Evolutionary conservation across 805 yeast species (phyloP).

Genomic region (Lipomyces chichibuensis): DNA sequence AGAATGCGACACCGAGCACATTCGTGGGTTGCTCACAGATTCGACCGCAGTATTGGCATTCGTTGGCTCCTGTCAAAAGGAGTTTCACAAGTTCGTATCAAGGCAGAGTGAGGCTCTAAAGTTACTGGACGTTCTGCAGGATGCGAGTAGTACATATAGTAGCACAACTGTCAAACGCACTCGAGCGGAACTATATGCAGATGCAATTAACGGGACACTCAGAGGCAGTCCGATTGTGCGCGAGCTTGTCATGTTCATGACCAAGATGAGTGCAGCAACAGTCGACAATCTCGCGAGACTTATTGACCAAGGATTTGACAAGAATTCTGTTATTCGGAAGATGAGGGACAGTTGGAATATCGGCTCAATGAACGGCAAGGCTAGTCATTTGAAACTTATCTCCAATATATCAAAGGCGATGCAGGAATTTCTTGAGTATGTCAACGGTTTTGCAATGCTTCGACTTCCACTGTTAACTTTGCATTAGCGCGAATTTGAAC

Average conservation of each 20-base stretch:
- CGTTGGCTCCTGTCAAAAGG: neutral
- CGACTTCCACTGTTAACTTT: neutral
- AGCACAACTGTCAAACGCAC: conserved; percentile 5
- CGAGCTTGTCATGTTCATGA: conserved; percentile 4
- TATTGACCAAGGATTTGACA: conserved; percentile 8
- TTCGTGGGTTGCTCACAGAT: conserved; percentile 5
- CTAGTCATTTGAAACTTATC: conserved; percentile 14
- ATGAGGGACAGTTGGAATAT: conserved; percentile 19
- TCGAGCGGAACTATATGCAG: conserved; percentile 20
- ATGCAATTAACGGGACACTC: conserved; percentile 19
- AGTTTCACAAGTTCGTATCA: neutral
- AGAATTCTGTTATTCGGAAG: neutral
- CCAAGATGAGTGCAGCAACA: conserved; percentile 13
- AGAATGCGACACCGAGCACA: neutral
- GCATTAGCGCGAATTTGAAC: neutral
- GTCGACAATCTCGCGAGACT: conserved; percentile 1
- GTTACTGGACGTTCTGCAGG: conserved; percentile 7
- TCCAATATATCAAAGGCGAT: conserved; percentile 11
- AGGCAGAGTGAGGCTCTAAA: neutral
- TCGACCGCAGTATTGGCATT: neutral
- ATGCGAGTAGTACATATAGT: neutral
- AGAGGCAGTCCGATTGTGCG: conserved; percentile 7
- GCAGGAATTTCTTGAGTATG: neutral
- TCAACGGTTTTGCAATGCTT: neutral
- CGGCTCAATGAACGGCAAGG: conserved; percentile 3